Conservation (phyloP, 805 yeast genomes). For the Ogataea trehalophila region DNA sequence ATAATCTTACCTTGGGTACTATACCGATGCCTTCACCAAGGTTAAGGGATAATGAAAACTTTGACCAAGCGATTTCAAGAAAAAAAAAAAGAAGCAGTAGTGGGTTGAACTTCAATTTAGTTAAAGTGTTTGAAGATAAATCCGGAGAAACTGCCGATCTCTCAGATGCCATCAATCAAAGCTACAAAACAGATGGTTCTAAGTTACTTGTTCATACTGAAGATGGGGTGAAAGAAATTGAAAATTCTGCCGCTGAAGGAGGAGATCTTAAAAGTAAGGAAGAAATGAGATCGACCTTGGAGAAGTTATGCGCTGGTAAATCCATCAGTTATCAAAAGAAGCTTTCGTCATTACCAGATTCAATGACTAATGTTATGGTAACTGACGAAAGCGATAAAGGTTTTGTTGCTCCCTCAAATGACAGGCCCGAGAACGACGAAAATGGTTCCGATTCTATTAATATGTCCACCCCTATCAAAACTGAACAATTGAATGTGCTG, state of each 20-base stretch:
- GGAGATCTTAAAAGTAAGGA: slow-evolving; percentile 12
- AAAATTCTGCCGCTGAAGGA: slow-evolving; percentile 4
- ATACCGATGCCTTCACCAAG: slow-evolving; percentile 5
- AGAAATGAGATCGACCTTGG: slow-evolving; percentile 15
- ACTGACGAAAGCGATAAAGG: background rate
- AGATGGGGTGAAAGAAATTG: slow-evolving; percentile 10
- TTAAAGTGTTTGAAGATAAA: slow-evolving; percentile 17
- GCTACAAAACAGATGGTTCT: background rate
- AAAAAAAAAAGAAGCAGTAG: slow-evolving; percentile 23
- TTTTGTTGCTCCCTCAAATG: background rate
- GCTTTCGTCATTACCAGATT: background rate
- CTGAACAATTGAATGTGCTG: slow-evolving; percentile 11
- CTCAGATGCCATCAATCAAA: background rate
- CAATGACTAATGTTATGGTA: slow-evolving; percentile 1
- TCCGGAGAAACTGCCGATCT: background rate
- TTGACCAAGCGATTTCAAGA: slow-evolving; percentile 1
- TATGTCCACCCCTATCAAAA: slow-evolving; percentile 19
- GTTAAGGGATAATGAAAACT: slow-evolving; percentile 4
- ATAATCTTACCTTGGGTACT: background rate
- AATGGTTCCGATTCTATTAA: slow-evolving; percentile 2
- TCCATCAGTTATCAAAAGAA: background rate
- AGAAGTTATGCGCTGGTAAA: slow-evolving; percentile 12
- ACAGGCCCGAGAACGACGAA: slow-evolving; percentile 9
- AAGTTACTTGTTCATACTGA: slow-evolving; percentile 12
- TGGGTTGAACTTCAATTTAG: slow-evolving; percentile 27